phyloP scores from a whole-genome alignment of 352 stramenopile genomes.

The Globisporangium nunn region DNA sequence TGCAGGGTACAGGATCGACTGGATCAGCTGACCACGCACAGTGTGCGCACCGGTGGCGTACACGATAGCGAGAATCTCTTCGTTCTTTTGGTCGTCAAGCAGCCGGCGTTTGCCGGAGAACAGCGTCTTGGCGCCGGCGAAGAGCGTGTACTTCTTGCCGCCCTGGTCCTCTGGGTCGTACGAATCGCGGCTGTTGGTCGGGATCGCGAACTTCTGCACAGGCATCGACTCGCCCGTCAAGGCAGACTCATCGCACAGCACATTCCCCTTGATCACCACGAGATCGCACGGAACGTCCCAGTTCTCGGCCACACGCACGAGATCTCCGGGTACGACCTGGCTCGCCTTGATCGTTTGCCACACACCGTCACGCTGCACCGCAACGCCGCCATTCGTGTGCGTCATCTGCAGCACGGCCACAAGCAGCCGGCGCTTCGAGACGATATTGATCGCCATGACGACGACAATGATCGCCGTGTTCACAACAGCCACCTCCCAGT shows the following conservation, averaged over 20 bases:
- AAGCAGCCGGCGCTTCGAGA: slow-evolving; percentile 55
- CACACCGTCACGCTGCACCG: slow-evolving; percentile 46
- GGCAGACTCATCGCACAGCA: slow-evolving; percentile 68
- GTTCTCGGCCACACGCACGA: slow-evolving; percentile 55
- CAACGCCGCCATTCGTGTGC: slow-evolving; percentile 60
- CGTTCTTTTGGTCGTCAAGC: no score
- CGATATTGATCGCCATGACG: slow-evolving; percentile 51
- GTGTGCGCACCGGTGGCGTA: slow-evolving; percentile 80
- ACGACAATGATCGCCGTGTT: slow-evolving; percentile 60
- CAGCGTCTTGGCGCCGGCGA: slow-evolving; percentile 75
- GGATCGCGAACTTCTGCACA: slow-evolving; percentile 76
- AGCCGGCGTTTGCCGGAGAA: slow-evolving; percentile 49
- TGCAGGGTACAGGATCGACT: slow-evolving; percentile 81
- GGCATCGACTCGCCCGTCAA: slow-evolving; percentile 82
- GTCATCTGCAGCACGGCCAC: slow-evolving; percentile 53
- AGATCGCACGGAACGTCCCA: slow-evolving; percentile 68
- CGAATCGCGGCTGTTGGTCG: slow-evolving; percentile 36
- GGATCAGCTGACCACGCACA: slow-evolving; percentile 75
- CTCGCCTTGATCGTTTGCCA: slow-evolving; percentile 43
- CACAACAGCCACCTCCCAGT: slow-evolving; percentile 47
- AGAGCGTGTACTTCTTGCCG: slow-evolving; percentile 86
- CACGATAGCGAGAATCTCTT: slow-evolving; percentile 73
- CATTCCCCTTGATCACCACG: slow-evolving; percentile 56
- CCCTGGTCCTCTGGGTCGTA: slow-evolving; percentile 43
- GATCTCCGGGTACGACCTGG: slow-evolving; percentile 61